These are phyloP conservation scores for button mushroom (Agaricus bisporus) DNA, from an alignment of 768 basidiomycete genomes.

Conservation along the genomic window DNA sequence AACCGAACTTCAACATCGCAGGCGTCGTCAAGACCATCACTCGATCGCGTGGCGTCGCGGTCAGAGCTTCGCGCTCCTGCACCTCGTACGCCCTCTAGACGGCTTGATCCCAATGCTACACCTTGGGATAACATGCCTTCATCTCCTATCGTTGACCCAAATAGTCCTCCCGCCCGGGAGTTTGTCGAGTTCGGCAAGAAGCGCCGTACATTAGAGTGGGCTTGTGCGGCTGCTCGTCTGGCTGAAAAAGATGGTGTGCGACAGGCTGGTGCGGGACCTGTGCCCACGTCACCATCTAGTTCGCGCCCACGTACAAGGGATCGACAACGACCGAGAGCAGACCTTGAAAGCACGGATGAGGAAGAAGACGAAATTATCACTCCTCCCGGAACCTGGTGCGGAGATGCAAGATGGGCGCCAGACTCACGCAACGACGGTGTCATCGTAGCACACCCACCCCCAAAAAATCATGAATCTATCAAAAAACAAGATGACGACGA, in stretches of 20 bases:
- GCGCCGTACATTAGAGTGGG: slow-evolving; percentile 64
- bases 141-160: slow-evolving; percentile 50
- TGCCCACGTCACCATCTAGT: slow-evolving; percentile 8
- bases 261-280: slow-evolving; percentile 1
- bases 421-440: slow-evolving; percentile 16
- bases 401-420: slow-evolving; percentile 31
- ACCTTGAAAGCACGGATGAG: slow-evolving; percentile 51
- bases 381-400: slow-evolving; percentile 47
- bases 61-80: slow-evolving; percentile 39
- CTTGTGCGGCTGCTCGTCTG: slow-evolving; percentile 56
- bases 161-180: slow-evolving; percentile 44
- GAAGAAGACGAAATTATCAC: slow-evolving; percentile 64
- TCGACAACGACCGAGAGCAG: slow-evolving; percentile 13
- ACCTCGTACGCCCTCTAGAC: slow-evolving; percentile 35
- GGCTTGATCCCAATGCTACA: slow-evolving; percentile 28
- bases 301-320: slow-evolving; percentile 9
- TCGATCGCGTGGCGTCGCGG: slow-evolving; percentile 55
- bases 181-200: slow-evolving; percentile 42
- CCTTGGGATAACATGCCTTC: slow-evolving; percentile 58
- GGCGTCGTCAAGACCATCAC: slow-evolving; percentile 33
- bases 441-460: slow-evolving; percentile 12
- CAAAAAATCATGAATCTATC: slow-evolving; percentile 3
- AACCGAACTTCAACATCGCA: slow-evolving; percentile 21
- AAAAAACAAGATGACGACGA: slow-evolving; percentile 37
- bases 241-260: slow-evolving; percentile 34